Base-by-base conservation (phyloP, 164 flowering plant species). In the Macadamia tetraphylla region DNA sequence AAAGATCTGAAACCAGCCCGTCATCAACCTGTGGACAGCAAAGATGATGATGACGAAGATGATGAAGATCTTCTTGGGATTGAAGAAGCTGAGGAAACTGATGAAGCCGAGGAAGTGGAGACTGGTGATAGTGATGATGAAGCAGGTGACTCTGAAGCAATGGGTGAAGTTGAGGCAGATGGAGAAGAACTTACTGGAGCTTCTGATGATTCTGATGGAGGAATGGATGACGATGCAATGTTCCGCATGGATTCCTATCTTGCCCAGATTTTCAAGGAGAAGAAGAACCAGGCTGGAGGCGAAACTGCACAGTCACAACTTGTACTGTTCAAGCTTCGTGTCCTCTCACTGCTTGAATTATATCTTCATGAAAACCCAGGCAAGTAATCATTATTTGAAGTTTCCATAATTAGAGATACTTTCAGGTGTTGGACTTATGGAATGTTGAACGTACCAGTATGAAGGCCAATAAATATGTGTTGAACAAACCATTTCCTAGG, bases 151-250 rank as follows among this genome's bases (percentile, higher is more conserved):
- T 83, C 96, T 68, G 94, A 85, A 71, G 80, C 80, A n/a, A 76
- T 77, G 8, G 76, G 42, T 57, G 77, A 73, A 49, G 64, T 55
- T 48, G 83, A 79, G 62, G 73, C 67, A 32, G 71, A 43, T 48
- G 77, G 42, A 1, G 65, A 81, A 60, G 88, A 81, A 69, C 65
- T 51, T 69, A 71, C 80, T 43, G 94, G 85, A 66, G 84, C 35
- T 68, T 81, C 89, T 29, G 89, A 85, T 84, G 96, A 89, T 49
- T 89, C 96, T 56, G 98, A 92, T 71, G 85, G 81, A 51, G 98
- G 91, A 68, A 84, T 92, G 95, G 98, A 92, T 74, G 99, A 94
- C 70, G 99, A 89, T 66, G 92, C 88, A 29, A 94, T 94, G 99
- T 94, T 94, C 73, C 77, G 91, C 8, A 87, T 94, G 96, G 98